phyloP scores from a whole-genome alignment of 225 moss, liverwort and hornwort species.

The Marchantia paleacea region DNA sequence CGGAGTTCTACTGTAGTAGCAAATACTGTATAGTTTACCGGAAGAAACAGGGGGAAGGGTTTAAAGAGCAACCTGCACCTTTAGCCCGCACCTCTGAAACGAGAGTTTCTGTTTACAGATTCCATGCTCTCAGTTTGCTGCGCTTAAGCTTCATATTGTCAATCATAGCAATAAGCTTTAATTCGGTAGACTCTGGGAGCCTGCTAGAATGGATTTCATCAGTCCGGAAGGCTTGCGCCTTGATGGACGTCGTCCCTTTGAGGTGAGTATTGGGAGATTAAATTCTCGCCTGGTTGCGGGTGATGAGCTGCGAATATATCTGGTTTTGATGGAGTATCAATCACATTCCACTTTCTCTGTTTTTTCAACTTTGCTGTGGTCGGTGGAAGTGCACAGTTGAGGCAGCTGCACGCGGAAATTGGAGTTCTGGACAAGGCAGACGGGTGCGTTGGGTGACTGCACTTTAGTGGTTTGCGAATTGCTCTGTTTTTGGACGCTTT shows the following conservation, averaged over 20 bases:
- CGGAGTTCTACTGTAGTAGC: no score
- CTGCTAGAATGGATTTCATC: constrained; percentile 58
- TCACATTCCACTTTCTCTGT: neutral
- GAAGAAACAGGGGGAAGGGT: no score
- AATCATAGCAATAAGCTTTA: neutral
- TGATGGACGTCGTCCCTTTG: constrained; percentile 88
- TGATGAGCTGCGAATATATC: neutral
- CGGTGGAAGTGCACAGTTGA: constrained; percentile 49
- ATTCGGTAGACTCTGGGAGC: neutral
- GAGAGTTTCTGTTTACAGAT: no score
- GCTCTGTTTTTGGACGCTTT: neutral
- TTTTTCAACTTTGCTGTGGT: constrained; percentile 6
- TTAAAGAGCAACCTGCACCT: no score
- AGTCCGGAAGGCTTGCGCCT: constrained; percentile 88
- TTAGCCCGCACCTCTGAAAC: no score
- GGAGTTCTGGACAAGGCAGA: constrained; percentile 85
- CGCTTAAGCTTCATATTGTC: no score
- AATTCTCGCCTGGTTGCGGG: neutral
- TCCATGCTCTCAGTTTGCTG: no score
- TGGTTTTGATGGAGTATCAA: neutral
- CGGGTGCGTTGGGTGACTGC: constrained; percentile 43
- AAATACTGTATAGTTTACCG: no score
- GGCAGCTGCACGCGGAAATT: constrained; percentile 71
- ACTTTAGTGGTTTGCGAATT: neutral
- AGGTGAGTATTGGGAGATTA: constrained; percentile 29